Evolutionary conservation across 306 rosid genomes (phyloP).

Genomic region (Carpinus viminea): DNA sequence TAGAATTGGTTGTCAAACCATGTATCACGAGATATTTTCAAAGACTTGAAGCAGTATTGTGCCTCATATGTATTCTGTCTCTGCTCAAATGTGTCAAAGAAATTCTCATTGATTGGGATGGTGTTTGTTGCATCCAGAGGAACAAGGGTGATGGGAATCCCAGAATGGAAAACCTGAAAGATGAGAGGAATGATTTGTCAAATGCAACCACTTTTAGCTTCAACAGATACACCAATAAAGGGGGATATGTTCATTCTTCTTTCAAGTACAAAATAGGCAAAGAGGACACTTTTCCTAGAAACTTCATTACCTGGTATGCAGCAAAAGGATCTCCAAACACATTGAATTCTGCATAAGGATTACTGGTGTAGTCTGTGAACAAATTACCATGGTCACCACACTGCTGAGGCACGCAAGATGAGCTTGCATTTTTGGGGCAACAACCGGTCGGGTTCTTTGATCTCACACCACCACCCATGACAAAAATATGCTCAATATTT

Average conservation of each 20-base stretch:
- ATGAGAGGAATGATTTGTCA: constrained; percentile 12
- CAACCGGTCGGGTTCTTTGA: constrained; percentile 86
- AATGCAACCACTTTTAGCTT: not conserved
- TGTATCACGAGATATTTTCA: constrained; percentile 79
- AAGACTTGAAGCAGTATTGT: constrained; percentile 72
- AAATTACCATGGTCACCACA: constrained; percentile 85
- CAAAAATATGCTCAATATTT: constrained; percentile 74
- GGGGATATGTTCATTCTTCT: not conserved
- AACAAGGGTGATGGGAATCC: constrained; percentile 86
- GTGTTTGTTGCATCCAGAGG: constrained; percentile 95
- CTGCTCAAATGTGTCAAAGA: constrained; percentile 66
- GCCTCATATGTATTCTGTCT: constrained; percentile 71
- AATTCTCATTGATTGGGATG: constrained; percentile 62
- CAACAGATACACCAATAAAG: not conserved
- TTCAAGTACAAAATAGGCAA: not conserved
- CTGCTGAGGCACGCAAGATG: constrained; percentile 66
- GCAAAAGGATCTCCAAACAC: constrained; percentile 92
- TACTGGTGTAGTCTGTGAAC: constrained; percentile 65
- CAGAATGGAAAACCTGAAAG: constrained; percentile 84
- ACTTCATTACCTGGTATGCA: constrained; percentile 69
- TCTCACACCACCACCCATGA: constrained; percentile 93
- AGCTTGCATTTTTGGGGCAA: constrained; percentile 65
- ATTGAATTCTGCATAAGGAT: constrained; percentile 91
- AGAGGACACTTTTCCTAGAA: not conserved
- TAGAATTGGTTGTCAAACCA: constrained; percentile 70